Evolutionary conservation across 2,329 filamentous ascomycete species (phyloP).

Genomic region (Alternaria sp.): DNA sequence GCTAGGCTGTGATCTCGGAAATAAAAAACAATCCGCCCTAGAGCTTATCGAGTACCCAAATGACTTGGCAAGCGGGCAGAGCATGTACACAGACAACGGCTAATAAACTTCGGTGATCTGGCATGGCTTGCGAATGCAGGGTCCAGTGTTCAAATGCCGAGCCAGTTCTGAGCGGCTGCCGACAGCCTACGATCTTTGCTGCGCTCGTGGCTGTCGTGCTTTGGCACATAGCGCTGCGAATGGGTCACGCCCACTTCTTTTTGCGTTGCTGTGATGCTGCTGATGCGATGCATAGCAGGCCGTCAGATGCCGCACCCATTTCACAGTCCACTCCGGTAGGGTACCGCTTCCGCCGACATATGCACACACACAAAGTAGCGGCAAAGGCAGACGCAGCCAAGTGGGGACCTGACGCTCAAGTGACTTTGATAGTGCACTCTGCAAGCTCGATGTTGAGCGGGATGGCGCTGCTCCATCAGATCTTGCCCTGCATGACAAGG

Average conservation of each 20-base stretch:
- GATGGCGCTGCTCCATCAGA: conserved; percentile 29
- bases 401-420: conserved; percentile 16
- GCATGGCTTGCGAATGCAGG: conserved; percentile 29
- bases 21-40: conserved; percentile 22
- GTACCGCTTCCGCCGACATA: conserved; percentile 11
- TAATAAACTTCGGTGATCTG: conserved; percentile 27
- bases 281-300: background rate
- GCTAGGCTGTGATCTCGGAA: conserved; percentile 21
- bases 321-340: conserved; percentile 1
- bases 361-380: conserved; percentile 16
- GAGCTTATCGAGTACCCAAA: conserved; percentile 21
- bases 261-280: background rate
- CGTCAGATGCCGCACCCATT: background rate
- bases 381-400: conserved; percentile 4
- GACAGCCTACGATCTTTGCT: conserved; percentile 2
- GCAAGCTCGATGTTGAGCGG: conserved; percentile 19
- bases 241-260: conserved; percentile 4
- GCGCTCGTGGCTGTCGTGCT: conserved; percentile 1
- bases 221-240: background rate
- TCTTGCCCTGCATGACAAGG: conserved; percentile 28
- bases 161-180: conserved; percentile 5
- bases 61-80: conserved; percentile 22
- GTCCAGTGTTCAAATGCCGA: conserved; percentile 26
- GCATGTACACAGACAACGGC: conserved; percentile 22
- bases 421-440: conserved; percentile 16